A percentile compares a stretch with the other conserved stretches of the same genome.
Conservation (phyloP, 805 yeast species). For the Kluyveromyces siamensis region DNA sequence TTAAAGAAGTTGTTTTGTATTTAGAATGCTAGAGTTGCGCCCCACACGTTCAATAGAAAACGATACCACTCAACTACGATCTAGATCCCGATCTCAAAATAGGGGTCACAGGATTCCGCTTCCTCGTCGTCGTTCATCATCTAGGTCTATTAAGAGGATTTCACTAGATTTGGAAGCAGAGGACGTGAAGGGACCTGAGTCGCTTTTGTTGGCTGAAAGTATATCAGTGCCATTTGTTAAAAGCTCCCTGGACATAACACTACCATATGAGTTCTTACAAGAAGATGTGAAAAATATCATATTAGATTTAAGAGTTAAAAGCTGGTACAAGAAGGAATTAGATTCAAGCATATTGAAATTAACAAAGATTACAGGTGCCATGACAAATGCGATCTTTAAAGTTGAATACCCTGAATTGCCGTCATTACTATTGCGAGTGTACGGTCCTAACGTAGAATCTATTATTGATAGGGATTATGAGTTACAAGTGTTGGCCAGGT, state of each 20-base stretch:
- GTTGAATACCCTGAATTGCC: constrained; percentile 58
- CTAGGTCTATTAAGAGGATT: constrained; percentile 22
- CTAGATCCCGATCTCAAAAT: constrained; percentile 33
- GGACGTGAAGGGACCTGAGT: constrained; percentile 4
- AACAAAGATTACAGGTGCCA: constrained; percentile 78
- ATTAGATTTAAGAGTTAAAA: constrained; percentile 56
- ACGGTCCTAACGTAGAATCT: constrained; percentile 79
- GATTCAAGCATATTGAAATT: constrained; percentile 40
- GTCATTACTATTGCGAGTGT: constrained; percentile 64
- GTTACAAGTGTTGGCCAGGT: constrained; percentile 58
- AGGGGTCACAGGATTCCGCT: constrained; percentile 18
- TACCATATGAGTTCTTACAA: constrained; percentile 79
- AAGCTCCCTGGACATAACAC: constrained; percentile 59
- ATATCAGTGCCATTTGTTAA: constrained; percentile 38
- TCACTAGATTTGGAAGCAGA: constrained; percentile 16
- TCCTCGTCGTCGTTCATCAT: constrained; percentile 20
- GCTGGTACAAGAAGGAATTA: constrained; percentile 55
- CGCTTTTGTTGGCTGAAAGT: constrained; percentile 3
- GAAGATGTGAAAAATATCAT: constrained; percentile 64
- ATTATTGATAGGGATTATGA: constrained; percentile 84
- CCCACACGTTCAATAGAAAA: constrained; percentile 2
- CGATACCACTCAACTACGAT: constrained; percentile 11
- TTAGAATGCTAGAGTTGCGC: constrained; percentile 1
- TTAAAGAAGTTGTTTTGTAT: neutral
- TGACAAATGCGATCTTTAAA: constrained; percentile 83